Conservation (phyloP, 257 asterid genomes). For the Capsicum baccatum region DNA sequence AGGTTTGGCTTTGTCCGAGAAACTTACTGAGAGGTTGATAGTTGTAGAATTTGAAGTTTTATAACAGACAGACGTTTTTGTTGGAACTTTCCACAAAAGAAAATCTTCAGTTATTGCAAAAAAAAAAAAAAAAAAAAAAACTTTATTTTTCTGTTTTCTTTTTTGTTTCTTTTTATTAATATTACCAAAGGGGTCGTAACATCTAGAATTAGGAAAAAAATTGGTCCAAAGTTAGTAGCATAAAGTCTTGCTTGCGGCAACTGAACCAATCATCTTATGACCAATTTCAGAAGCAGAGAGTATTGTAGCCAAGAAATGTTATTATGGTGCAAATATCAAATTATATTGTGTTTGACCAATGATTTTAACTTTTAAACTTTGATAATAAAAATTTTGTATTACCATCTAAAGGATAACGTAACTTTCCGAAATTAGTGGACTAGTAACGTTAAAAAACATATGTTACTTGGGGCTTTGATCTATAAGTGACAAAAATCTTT, state of each 20-base stretch:
- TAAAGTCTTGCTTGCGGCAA: neutral
- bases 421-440: too few relatives aligned
- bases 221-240: neutral
- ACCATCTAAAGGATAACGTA: too few relatives aligned
- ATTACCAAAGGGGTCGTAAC: neutral
- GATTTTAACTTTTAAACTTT: neutral
- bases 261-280: neutral
- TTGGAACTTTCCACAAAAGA: too few relatives aligned
- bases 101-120: neutral
- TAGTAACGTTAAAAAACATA: neutral
- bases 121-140: too few relatives aligned
- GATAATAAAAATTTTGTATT: too few relatives aligned
- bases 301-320: neutral
- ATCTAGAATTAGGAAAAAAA: neutral
- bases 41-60: neutral
- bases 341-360: neutral
- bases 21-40: neutral
- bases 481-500: too few relatives aligned
- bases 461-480: too few relatives aligned
- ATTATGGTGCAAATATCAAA: neutral
- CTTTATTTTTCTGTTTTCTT: too few relatives aligned
- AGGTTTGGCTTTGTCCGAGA: neutral
- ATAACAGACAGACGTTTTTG: too few relatives aligned
- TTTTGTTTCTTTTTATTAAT: constrained; percentile 33
- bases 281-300: neutral